Base-by-base conservation (phyloP, 768 basidiomycete genomes). In the Lactarius evosmus region DNA sequence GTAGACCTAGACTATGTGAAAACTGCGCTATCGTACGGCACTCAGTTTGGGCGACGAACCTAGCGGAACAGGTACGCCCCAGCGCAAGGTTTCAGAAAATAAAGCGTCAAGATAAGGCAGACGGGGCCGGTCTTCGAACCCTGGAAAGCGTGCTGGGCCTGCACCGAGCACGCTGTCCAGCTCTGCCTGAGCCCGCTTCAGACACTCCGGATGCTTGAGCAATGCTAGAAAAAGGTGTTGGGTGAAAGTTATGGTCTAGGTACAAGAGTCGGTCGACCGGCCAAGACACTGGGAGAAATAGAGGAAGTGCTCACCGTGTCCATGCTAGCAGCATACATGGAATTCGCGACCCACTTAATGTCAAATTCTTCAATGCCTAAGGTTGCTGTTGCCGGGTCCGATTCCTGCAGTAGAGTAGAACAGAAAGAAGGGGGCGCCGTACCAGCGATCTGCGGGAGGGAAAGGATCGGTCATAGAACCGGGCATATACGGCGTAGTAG, bases 321-420 rank as follows among this genome's bases (percentile, higher is more conserved):
- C 40, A 82, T 77, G 67, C 86, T 86, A 17, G 82, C 84, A 62
- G 67, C 56, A 71, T 88, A 91, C 86, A 91, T 89, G 33, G 88
- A 90, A 72, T 91, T 90, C n/a, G 90, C 89, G 1, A 87, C 84
- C 87, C 88, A 89, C 63, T 87, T 86, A 52, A 91, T 76, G 67
- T 91, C 89, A 65, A 84, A 85, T 69, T 88, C 86, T 62, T 80
- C 70, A 7, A 78, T 72, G 61, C 68, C 59, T 7, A 60, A 27
- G 58, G 34, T 72, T 74, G 41, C 73, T 62, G 66, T 75, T 34
- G 32, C 50, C 7, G 64, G 66, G 53, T 72, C 71, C 38, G 77
- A 72, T 44, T 82, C 80, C 52, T 85, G 84, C 16, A 90, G 76
- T 22, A 89, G 75, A 9, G 81, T 85, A 1, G 78, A 78, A 29